Evolutionary conservation across 2,329 filamentous ascomycete genomes (phyloP), one percentile per base, ranked within the genome.

Genomic region (Colletotrichum kahawae): DNA sequence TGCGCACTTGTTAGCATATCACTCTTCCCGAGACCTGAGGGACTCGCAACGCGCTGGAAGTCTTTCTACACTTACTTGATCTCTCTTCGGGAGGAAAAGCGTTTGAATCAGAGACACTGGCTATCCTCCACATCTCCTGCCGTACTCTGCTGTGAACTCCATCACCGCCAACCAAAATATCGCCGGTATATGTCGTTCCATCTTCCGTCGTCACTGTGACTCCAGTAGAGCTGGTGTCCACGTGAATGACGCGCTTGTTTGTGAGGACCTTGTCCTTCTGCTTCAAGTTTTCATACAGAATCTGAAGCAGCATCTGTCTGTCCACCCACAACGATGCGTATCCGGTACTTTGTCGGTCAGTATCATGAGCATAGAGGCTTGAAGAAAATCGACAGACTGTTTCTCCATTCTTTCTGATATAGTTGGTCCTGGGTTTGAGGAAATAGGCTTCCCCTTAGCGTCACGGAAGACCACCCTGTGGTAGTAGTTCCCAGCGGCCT

Each of bases 91-190:
- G 43, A 0, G 76, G 43, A 34, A 82, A 81, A 24, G 78, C 78
- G 5, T 78, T 80, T 2, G 80, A 78, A 18, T 79, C 60, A 1
- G 76, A 67, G 43, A 79, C 71, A 29, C 78, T 64, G 5, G 63
- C 80, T 2, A 80, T 71, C 6, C 78, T 76, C 48, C 65, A 73
- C 81, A 82, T 82, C 36, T 84, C 81, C 6, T 76, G 51, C 2
- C 86, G 77, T 1, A 85, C 80, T 0, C 70, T 76, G 74, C 85
- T 87, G 68, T 86, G 81, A n/a, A 87, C 80, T 2, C 86, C 86
- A 38, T 87, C 85, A 1, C 83, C 82, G 0, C 85, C 85, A 0
- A 87, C 79, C 0, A 87, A 72, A 0, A 87, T 77, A 18, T 82
- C 80, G 1, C 84, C 85, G 1, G 76, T 36, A 36, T 81, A 83